Evolutionary conservation across 805 yeast genomes (phyloP).

Genomic region (Starmerella floris): DNA sequence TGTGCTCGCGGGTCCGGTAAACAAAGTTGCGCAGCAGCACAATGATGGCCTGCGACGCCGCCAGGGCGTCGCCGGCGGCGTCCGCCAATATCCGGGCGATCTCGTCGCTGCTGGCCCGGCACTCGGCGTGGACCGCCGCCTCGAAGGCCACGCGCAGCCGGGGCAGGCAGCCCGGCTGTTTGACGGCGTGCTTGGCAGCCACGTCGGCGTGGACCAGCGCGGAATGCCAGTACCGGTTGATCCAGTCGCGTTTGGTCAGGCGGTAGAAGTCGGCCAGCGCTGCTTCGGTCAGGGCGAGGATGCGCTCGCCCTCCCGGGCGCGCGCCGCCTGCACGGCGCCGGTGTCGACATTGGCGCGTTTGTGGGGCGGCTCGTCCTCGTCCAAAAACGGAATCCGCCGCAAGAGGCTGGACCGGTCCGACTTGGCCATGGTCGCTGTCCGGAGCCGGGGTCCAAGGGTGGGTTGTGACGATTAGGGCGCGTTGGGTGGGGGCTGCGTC

Average conservation of each 20-base stretch:
- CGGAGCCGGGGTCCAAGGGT: too few relatives aligned
- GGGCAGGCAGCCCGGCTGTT: background rate
- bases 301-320: background rate
- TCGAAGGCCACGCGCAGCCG: background rate
- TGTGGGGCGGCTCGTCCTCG: background rate
- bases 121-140: background rate
- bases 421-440: too few relatives aligned
- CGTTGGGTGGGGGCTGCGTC: too few relatives aligned
- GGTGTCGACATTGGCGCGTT: background rate
- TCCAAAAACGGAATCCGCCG: background rate
- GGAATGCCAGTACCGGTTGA: conserved; percentile 1
- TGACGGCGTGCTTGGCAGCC: background rate
- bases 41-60: background rate
- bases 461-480: too few relatives aligned
- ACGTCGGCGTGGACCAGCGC: background rate
- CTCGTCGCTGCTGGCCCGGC: background rate
- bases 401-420: too few relatives aligned
- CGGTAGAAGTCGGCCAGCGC: background rate
- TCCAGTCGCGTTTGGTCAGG: background rate
- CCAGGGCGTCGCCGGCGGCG: too few relatives aligned
- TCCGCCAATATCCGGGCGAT: background rate
- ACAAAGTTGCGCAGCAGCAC: background rate
- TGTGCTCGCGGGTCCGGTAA: background rate
- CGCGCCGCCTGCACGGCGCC: background rate
- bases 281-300: background rate